These are phyloP conservation scores for Microcos paniculata DNA, from an alignment of 345 rosid genomes.

Conservation along the genomic window DNA sequence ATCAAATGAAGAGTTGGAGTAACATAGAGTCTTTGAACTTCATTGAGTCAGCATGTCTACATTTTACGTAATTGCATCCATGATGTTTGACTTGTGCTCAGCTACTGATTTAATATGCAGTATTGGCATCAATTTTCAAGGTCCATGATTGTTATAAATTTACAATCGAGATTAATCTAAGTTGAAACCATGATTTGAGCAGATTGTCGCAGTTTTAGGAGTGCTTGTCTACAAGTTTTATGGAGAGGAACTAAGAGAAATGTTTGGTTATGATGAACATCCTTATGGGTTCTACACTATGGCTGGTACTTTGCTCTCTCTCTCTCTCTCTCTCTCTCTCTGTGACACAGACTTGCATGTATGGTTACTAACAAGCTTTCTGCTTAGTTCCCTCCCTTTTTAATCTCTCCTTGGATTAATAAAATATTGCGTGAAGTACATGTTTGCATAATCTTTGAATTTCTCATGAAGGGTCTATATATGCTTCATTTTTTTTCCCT, in stretches of 20 bases:
- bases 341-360: neutral
- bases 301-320: conserved; percentile 59
- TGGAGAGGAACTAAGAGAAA: conserved; percentile 92
- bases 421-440: neutral
- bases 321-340: neutral
- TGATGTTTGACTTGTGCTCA: neutral
- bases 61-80: neutral
- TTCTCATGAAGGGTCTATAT: neutral
- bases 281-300: conserved; percentile 95
- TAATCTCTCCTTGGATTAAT: neutral
- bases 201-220: conserved; percentile 95
- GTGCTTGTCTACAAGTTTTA: conserved; percentile 92
- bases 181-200: conserved; percentile 29
- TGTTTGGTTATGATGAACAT: conserved; percentile 98
- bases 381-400: neutral
- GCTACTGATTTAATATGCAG: neutral
- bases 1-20: neutral
- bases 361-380: neutral
- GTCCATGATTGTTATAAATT: neutral
- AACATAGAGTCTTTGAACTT: neutral
- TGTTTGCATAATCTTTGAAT: neutral
- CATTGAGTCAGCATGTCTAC: neutral
- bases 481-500: neutral
- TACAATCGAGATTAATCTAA: neutral
- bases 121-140: neutral